These are phyloP conservation scores for Ascobolus immersus DNA, from an alignment of 495 filamentous ascomycete genomes.

Conservation along the genomic window DNA sequence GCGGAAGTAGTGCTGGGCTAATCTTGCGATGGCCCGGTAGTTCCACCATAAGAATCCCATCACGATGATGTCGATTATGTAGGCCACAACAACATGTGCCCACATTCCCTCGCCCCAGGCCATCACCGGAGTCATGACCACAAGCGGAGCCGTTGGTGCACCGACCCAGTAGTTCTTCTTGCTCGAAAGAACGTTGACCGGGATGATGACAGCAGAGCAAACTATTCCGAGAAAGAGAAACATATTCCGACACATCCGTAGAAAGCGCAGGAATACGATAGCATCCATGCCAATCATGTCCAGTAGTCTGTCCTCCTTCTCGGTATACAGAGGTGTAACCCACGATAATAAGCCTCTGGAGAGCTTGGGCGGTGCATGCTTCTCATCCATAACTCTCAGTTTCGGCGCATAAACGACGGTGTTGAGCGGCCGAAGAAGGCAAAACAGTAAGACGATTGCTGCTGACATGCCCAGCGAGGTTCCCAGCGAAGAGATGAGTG, in stretches of 20 bases:
- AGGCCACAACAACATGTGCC: constrained; percentile 62
- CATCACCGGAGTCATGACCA: constrained; percentile 28
- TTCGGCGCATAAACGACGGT: constrained; percentile 82
- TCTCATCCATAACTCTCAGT: constrained; percentile 71
- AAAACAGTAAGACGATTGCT: constrained; percentile 55
- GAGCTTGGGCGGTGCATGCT: constrained; percentile 75
- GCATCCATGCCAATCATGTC: constrained; percentile 71
- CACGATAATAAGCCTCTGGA: constrained; percentile 70
- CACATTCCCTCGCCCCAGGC: constrained; percentile 37
- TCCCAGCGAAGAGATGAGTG: constrained; percentile 55
- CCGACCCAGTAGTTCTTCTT: neutral
- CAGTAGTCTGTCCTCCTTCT: constrained; percentile 49
- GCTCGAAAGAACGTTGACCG: constrained; percentile 35
- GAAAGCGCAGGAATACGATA: constrained; percentile 66
- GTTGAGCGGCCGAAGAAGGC: constrained; percentile 70
- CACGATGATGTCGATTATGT: constrained; percentile 48
- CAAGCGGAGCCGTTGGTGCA: constrained; percentile 11
- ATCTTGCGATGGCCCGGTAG: constrained; percentile 40
- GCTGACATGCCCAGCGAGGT: constrained; percentile 54
- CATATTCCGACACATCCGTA: constrained; percentile 76
- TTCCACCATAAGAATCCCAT: constrained; percentile 73
- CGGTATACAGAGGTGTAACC: constrained; percentile 48
- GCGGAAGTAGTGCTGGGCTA: constrained; percentile 60
- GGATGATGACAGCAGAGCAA: constrained; percentile 58
- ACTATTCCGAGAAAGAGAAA: constrained; percentile 48